A percentile compares a stretch with the other conserved stretches of the same genome.
Evolutionary conservation across 768 basidiomycete genomes (phyloP).

Genomic region (Amylocystis lapponica): DNA sequence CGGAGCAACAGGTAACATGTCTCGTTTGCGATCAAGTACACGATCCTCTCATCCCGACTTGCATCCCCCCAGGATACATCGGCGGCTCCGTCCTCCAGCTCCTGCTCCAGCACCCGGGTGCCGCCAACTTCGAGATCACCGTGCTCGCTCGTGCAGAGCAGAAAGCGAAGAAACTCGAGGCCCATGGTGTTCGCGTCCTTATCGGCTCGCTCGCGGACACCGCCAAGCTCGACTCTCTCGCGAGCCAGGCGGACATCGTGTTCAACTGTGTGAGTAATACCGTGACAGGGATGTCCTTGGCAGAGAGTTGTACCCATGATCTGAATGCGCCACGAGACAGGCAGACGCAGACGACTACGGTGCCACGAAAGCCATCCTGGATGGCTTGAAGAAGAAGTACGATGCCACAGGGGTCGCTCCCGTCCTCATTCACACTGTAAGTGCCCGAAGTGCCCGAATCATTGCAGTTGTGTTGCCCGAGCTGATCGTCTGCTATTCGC

Average conservation of each 20-base stretch:
- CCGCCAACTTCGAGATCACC: conserved; percentile 38
- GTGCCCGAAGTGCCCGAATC: conserved; percentile 16
- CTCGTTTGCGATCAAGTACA: conserved; percentile 4
- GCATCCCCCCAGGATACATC: conserved; percentile 40
- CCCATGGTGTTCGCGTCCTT: conserved; percentile 12
- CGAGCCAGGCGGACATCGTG: conserved; percentile 38
- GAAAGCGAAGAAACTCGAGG: conserved; percentile 26
- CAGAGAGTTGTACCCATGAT: too few relatives aligned
- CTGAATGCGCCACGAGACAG: conserved; percentile 16
- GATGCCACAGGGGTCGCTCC: conserved; percentile 31
- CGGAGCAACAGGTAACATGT: conserved; percentile 36
- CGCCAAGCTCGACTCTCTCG: conserved; percentile 31
- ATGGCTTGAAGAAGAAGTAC: conserved; percentile 43
- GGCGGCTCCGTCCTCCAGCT: conserved; percentile 47
- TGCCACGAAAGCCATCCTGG: conserved; percentile 41
- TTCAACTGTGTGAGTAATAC: background rate
- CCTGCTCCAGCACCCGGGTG: conserved; percentile 39
- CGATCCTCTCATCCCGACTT: background rate
- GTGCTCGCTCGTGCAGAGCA: conserved; percentile 38
- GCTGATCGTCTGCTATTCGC: background rate
- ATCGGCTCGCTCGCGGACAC: conserved; percentile 26
- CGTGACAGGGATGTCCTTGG: too few relatives aligned
- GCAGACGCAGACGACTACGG: conserved; percentile 41
- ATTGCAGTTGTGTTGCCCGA: background rate
- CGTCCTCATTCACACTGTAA: conserved; percentile 42